A percentile compares a stretch with the other conserved stretches of the same genome.
Evolutionary conservation across 1,284 basidiomycete genomes (phyloP).

Genomic region (Puccinia coronata): DNA sequence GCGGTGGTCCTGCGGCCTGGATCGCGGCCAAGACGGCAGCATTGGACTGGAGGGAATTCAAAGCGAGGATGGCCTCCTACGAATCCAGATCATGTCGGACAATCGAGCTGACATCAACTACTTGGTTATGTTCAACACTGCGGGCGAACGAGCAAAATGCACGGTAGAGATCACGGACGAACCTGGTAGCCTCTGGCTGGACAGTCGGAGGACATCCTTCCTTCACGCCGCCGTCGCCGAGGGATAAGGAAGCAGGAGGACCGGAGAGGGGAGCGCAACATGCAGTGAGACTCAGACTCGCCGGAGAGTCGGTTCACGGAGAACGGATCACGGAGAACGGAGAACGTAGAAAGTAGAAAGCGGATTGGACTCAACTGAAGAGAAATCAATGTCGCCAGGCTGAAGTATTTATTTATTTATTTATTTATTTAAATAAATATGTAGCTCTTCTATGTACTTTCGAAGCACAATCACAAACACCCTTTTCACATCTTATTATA

Average conservation of each 20-base stretch:
- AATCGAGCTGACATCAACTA: slow-evolving; percentile 6
- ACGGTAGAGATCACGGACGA: neutral
- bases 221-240: neutral
- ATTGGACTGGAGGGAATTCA: slow-evolving; percentile 78
- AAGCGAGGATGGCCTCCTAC: slow-evolving; percentile 75
- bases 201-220: slow-evolving; percentile 7
- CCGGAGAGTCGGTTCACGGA: no score
- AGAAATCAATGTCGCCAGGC: no score
- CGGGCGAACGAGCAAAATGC: neutral
- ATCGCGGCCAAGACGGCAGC: slow-evolving; percentile 39
- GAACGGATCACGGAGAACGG: no score
- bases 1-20: slow-evolving; percentile 35
- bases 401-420: no score
- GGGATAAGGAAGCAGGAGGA: neutral
- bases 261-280: neutral
- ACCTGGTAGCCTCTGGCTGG: slow-evolving; percentile 21
- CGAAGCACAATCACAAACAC: no score
- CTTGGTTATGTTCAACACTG: neutral
- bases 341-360: no score
- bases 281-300: no score
- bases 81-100: neutral
- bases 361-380: no score
- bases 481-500: no score
- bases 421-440: no score
- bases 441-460: no score